Conservation (phyloP, 345 rosid species). For the Cardamine resedifolia region DNA sequence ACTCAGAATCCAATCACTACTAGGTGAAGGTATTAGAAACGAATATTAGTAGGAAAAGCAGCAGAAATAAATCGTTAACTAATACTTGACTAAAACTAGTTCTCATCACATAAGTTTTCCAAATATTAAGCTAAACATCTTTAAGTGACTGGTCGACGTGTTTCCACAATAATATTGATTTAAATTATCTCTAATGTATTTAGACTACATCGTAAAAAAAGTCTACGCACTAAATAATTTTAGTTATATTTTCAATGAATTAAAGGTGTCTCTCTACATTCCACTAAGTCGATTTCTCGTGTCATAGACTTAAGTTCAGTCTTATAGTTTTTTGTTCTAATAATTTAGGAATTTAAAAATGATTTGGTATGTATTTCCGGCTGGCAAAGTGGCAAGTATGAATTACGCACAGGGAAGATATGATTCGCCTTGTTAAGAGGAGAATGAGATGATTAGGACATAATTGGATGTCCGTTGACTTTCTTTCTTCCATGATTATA, state of each 20-base stretch:
- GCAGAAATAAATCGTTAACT: background rate
- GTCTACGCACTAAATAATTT: conserved; percentile 6
- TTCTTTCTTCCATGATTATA: conserved; percentile 11
- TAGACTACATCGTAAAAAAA: conserved; percentile 20
- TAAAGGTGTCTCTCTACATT: conserved; percentile 11
- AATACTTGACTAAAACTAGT: background rate
- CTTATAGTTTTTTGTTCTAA: conserved; percentile 10
- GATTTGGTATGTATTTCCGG: conserved; percentile 22
- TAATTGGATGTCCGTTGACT: conserved; percentile 35
- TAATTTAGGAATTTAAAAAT: conserved; percentile 2
- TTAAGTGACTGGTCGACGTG: background rate
- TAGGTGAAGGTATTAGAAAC: too few species aligned
- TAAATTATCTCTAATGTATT: background rate
- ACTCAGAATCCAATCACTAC: too few species aligned
- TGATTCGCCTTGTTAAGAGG: conserved; percentile 37
- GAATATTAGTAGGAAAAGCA: background rate
- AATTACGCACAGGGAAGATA: conserved; percentile 27
- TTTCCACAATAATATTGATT: background rate
- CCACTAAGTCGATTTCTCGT: background rate
- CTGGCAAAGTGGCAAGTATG: conserved; percentile 19
- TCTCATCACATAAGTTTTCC: background rate
- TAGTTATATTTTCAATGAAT: background rate
- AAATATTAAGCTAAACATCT: background rate
- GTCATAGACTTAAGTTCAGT: background rate
- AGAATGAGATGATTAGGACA: conserved; percentile 34